phyloP scores from a whole-genome alignment of 2,329 filamentous ascomycete species.

The Pseudogymnoascus sp. region DNA sequence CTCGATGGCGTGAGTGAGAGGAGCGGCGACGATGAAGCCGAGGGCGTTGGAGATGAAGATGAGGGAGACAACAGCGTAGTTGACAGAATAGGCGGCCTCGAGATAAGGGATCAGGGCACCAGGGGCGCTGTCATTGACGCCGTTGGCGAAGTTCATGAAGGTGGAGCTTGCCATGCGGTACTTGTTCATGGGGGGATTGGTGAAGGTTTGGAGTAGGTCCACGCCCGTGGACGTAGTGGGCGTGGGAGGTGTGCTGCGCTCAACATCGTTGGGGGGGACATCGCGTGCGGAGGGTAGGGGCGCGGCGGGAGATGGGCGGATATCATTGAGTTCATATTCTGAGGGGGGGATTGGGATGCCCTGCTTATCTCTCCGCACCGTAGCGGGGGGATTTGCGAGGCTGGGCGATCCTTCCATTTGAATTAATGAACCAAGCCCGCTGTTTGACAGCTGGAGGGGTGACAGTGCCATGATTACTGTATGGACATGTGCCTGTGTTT shows the following conservation, averaged over 20 bases:
- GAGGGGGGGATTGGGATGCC: neutral
- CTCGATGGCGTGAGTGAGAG: conserved; percentile 57
- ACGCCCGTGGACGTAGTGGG: conserved; percentile 35
- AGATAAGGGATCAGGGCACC: conserved; percentile 78
- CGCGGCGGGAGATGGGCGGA: neutral
- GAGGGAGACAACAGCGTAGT: conserved; percentile 70
- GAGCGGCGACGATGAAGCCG: conserved; percentile 68
- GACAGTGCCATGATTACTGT: neutral
- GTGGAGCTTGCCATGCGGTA: conserved; percentile 60
- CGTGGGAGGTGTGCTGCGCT: conserved; percentile 47
- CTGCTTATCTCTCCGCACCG: conserved; percentile 1
- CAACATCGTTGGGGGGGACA: conserved; percentile 26
- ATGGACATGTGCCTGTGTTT: neutral
- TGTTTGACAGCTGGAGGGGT: neutral
- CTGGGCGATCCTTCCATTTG: neutral
- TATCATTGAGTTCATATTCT: neutral
- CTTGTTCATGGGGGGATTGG: conserved; percentile 59
- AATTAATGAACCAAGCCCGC: neutral
- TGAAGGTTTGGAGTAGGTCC: conserved; percentile 49
- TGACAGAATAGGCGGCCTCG: conserved; percentile 64
- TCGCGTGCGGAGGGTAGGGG: neutral
- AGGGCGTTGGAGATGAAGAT: conserved; percentile 74
- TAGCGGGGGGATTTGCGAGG: neutral
- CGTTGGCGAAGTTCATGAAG: conserved; percentile 60
- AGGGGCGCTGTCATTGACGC: conserved; percentile 66